A percentile compares a stretch with the other conserved stretches of the same genome.
Conservation (phyloP, 108 stramenopile genomes). For the Discostella stelligeroides region DNA sequence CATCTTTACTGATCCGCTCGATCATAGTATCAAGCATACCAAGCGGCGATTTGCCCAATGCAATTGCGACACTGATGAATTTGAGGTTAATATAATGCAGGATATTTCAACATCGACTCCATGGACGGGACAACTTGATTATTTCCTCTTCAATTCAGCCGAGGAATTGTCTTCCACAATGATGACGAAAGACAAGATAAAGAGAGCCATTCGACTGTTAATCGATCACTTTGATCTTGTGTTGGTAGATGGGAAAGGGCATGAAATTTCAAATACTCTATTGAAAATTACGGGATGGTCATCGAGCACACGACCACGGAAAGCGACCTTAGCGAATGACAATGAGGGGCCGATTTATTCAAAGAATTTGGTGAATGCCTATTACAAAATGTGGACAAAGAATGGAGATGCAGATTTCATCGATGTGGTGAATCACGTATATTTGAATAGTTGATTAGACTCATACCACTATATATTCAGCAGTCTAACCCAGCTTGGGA, state of each 20-base stretch:
- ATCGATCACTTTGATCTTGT: conserved; percentile 45
- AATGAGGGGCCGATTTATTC: conserved; percentile 22
- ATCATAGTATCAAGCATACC: conserved; percentile 41
- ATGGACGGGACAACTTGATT: conserved; percentile 45
- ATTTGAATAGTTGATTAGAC: conserved; percentile 27
- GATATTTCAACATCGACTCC: neutral
- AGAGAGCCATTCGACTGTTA: conserved; percentile 25
- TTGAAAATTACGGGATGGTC: conserved; percentile 43
- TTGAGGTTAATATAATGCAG: conserved; percentile 16
- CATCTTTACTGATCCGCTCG: conserved; percentile 30
- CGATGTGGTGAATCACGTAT: conserved; percentile 42
- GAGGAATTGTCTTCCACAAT: neutral
- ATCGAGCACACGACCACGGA: conserved; percentile 3
- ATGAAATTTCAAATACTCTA: conserved; percentile 23
- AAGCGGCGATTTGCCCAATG: conserved; percentile 25
- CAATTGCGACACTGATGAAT: conserved; percentile 27
- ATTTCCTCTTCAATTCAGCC: conserved; percentile 39
- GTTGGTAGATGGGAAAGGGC: conserved; percentile 15
- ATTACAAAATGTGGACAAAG: conserved; percentile 24
- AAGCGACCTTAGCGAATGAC: conserved; percentile 9
- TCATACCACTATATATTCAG: no score
- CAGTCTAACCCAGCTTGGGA: no score
- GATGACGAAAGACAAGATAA: conserved; percentile 34
- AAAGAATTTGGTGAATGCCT: conserved; percentile 39
- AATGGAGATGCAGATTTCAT: conserved; percentile 50